Base-by-base conservation (phyloP, 768 basidiomycete genomes). In the Strobilomyces echinocephalus region DNA sequence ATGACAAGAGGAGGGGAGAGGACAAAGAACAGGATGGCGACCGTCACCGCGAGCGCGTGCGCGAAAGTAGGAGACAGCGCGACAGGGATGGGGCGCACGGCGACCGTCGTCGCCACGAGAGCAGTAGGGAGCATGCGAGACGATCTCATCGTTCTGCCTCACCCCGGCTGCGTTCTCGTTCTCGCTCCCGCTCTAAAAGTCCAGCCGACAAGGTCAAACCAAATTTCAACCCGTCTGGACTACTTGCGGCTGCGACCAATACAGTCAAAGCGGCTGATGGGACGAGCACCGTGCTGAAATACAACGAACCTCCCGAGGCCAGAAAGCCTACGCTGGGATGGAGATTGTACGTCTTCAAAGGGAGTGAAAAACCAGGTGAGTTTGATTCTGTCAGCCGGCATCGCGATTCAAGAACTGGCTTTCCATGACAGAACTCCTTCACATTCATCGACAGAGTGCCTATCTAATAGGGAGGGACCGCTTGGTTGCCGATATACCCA, bases 261-360 rank as follows among this genome's bases (percentile, higher is more conserved):
- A 93, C 91, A 1, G 85, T 95, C 40, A 80, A 81, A 59, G 78
- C 82, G 31, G 73, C 75, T 8, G 85, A 91, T 64, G 91, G 89
- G n/a, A 81, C 81, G 47, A 84, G 76, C 61, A 86, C 88, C 7
- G 82, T 97, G 41, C 76, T 99, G 57, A 99, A 98, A 70, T 99
- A 99, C 69, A 95, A 98, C 57, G 97, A 99, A 70, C 97, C 97
- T 15, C 94, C 97, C 7, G 97, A 99, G 76, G 97, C 95, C 28
- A 76, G 97, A 60, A 97, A 95, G 66, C 95, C 97, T 10, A 72
- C 78, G 5, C 70, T 88, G 33, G 88, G 90, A 16, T 98, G 97
- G 97, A 78, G 97, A 66, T 66, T 99, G 56, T 99, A 98, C 65
- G 95, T 97, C 33, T 99, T 98, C 79, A 98, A 98, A 72, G 95